A percentile compares a stretch with the other conserved stretches of the same genome.
phyloP scores from a whole-genome alignment of 1,284 basidiomycete genomes.

The Laetiporus sulphureus region DNA sequence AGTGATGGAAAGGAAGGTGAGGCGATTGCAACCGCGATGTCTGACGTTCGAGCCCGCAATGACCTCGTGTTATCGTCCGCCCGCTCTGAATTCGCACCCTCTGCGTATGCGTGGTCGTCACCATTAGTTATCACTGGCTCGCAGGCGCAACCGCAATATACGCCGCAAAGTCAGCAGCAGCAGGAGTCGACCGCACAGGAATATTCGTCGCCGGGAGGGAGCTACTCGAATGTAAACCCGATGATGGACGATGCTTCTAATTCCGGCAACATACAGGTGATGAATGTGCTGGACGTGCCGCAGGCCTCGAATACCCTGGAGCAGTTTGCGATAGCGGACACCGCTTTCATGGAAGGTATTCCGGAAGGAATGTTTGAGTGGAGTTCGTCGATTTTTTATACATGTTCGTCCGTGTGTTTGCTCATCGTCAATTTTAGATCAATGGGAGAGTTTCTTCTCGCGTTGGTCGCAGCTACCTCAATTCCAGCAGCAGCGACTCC shows the following conservation, averaged over 20 bases:
- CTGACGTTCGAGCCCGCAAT: slow-evolving; percentile 18
- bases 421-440: slow-evolving; percentile 1
- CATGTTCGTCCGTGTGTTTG: slow-evolving; percentile 4
- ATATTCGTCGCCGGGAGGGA: slow-evolving; percentile 39
- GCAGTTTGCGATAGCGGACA: slow-evolving; percentile 63
- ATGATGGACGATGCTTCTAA: slow-evolving; percentile 28
- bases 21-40: slow-evolving; percentile 28
- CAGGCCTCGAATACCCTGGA: slow-evolving; percentile 48
- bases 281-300: slow-evolving; percentile 64
- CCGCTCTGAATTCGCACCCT: slow-evolving; percentile 11
- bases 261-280: slow-evolving; percentile 58
- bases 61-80: slow-evolving; percentile 24
- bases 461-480: background rate
- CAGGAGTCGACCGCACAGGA: slow-evolving; percentile 38
- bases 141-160: slow-evolving; percentile 7
- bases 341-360: slow-evolving; percentile 69
- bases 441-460: background rate
- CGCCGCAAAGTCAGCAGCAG: slow-evolving; percentile 11
- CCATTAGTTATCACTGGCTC: slow-evolving; percentile 1
- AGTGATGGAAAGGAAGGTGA: slow-evolving; percentile 45
- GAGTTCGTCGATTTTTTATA: slow-evolving; percentile 41
- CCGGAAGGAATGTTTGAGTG: slow-evolving; percentile 87
- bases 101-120: background rate
- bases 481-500: background rate
- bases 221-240: slow-evolving; percentile 56